Base-by-base conservation (phyloP, 2,329 filamentous ascomycete species). In the Hortaea werneckii region DNA sequence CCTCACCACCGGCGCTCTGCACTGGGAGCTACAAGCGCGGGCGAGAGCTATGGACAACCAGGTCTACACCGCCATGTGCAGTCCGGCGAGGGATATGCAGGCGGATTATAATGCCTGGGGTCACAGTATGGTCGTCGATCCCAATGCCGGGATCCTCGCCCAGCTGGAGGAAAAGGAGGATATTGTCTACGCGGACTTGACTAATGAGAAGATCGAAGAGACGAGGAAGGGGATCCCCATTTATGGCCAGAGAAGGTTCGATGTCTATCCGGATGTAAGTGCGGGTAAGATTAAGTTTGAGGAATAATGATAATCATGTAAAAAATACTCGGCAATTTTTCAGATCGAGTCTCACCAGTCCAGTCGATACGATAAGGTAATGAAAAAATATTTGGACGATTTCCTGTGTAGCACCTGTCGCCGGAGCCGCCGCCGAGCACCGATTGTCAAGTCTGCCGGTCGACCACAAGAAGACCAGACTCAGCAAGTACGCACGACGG, bases 31-130 rank as follows among this genome's bases (percentile, higher is more conserved):
- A 54, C 78, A 85, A 58, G 90, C 82, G 1, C 78, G 86, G 54
- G 88, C 85, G 10, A 75, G 92, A 51, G 92, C 90, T 5, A 76
- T 94, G 57, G 90, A 98, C 62, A 96, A 96, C 63, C 88, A 98
- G 72, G 72, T 94, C 7, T 96, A 94, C 65, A 88, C 96, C 9
- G 92, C 82, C 30, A 69, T 98, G 64, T 98, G 92, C 70, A 92
- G 85, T 62, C 92, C 92, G 0, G 88, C 90, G 29, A 75, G 90
- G 50, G 87, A 94, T 65, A 74, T 81, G 73, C 61, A 65, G 37
- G 86, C 87, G 0, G 74, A 75, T 5, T 98, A 98, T 65, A 81
- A 89, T 60, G 90, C 92, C 1, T 98, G 82, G 77, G 92, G 92
- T 0, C 92, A 98, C 65, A 94, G 83, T 57, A 73, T 95, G 72